Base-by-base conservation (phyloP, 2,329 filamentous ascomycete species). In the Colletotrichum zoysiae region DNA sequence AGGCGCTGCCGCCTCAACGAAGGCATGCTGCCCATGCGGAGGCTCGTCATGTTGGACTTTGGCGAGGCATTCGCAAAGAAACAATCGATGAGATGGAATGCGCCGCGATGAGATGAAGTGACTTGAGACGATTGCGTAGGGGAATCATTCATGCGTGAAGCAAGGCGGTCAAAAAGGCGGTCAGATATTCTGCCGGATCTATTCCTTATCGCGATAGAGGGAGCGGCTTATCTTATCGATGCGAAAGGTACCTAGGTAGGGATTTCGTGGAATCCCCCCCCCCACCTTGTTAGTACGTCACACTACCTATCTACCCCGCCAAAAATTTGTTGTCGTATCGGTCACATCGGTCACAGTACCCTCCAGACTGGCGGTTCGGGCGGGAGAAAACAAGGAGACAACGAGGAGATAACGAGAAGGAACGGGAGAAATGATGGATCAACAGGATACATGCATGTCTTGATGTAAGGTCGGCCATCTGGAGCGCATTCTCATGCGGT, bases 1-100 rank as follows among this genome's bases (percentile, higher is more conserved):
- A 96, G 87, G 78, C 95, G 92, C 81, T 96, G 93, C 80, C 88
- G 90, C 77, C 92, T 89, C 78, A 95, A 76, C 63, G 88, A 85
- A 12, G 88, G 86, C 74, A 90, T 78, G 56, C 79, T 80, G 51
- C 79, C 81, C 77, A 89, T 81, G 60, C 82, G 83, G 23, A 83
- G 76, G 40, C 83, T 80, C 12, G 82, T 77, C 86, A 89, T 89
- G 9, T 65, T 72, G 14, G 30, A 16, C 20, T 33, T 30, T 42
- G 9, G 65, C 48, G 56, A 57, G n/a, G 16, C 59, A 68, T 61
- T 23, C 58, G 48, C 38, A 60, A 33, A 51, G 14, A 18, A 18
- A 42, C 44, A 38, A 48, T 61, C 38, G 33, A 65, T 72, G 48
- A 71, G 51, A 67, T 60, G 30, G 40, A 62, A 72, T 50, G 42